These are phyloP conservation scores for Dillenia turbinata DNA, from an alignment of 164 flowering plant species.

Conservation along the genomic window DNA sequence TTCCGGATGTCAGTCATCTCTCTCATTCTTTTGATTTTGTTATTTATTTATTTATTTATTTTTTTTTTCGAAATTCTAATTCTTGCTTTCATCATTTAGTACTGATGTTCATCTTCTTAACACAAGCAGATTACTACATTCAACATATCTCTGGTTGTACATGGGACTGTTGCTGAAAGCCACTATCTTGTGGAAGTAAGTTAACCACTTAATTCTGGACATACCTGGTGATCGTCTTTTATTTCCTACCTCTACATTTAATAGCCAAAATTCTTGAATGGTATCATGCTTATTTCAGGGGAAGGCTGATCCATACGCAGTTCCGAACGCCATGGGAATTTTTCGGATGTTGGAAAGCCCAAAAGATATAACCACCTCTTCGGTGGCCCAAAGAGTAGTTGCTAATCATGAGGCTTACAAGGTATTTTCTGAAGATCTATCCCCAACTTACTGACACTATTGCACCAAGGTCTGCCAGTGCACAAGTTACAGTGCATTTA, in stretches of 20 bases:
- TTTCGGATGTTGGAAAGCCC: constrained; percentile 65
- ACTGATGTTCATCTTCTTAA: constrained; percentile 2
- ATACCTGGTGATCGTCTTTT: too few relatives aligned
- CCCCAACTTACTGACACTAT: neutral
- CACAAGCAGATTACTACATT: constrained; percentile 67
- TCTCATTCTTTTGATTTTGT: neutral
- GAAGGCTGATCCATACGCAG: constrained; percentile 56
- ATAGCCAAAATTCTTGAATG: neutral
- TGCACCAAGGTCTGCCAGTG: neutral
- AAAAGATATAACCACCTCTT: constrained; percentile 50
- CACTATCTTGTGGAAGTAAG: constrained; percentile 38
- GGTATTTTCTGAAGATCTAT: constrained; percentile 26
- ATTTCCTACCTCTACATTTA: neutral
- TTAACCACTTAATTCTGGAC: neutral
- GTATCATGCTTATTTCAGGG: constrained; percentile 30
- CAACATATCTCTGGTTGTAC: constrained; percentile 71
- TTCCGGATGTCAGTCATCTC: neutral
- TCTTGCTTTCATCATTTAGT: neutral
- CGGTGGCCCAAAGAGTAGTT: constrained; percentile 61
- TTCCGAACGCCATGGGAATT: constrained; percentile 75
- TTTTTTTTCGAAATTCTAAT: neutral
- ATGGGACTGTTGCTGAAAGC: constrained; percentile 62
- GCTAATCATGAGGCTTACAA: constrained; percentile 60
- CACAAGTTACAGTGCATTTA: too few relatives aligned
- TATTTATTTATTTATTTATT: too few relatives aligned